A percentile compares a stretch with the other conserved stretches of the same genome.
Conservation (phyloP, 208 protist genomes). For the Blechomonas ayalai region DNA sequence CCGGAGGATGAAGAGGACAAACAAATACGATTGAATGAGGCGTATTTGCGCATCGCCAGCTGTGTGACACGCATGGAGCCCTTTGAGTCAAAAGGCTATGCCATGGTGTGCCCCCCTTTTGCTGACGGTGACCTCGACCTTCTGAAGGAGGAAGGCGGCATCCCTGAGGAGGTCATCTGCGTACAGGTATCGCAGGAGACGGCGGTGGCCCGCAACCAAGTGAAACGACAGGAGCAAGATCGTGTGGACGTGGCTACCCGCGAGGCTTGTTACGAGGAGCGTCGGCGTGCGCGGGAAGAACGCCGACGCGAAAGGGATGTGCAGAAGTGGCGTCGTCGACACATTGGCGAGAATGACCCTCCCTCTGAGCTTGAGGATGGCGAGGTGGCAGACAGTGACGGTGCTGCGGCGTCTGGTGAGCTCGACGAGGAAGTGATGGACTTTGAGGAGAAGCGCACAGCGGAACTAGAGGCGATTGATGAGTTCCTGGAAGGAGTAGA, state of each 20-base stretch:
- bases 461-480: slow-evolving; percentile 49
- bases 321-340: slow-evolving; percentile 79
- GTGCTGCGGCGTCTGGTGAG: background rate
- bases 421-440: slow-evolving; percentile 2
- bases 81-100: slow-evolving; percentile 82
- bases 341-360: slow-evolving; percentile 78
- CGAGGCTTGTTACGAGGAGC: no score
- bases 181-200: slow-evolving; percentile 45
- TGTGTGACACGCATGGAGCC: slow-evolving; percentile 79
- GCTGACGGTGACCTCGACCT: slow-evolving; percentile 71
- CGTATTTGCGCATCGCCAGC: slow-evolving; percentile 75
- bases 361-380: slow-evolving; percentile 13
- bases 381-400: slow-evolving; percentile 1
- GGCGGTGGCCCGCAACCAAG: background rate
- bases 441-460: slow-evolving; percentile 1
- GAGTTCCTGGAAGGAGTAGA: slow-evolving; percentile 59
- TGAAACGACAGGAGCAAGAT: background rate
- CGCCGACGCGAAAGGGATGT: slow-evolving; percentile 42
- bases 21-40: slow-evolving; percentile 65
- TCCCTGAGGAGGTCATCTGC: slow-evolving; percentile 71
- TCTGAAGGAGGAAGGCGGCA: slow-evolving; percentile 48
- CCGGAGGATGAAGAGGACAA: slow-evolving; percentile 80
- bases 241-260: slow-evolving; percentile 2
- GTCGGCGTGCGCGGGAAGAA: slow-evolving; percentile 14
- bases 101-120: slow-evolving; percentile 77